Evolutionary conservation across 257 asterid species (phyloP).

Genomic region (Haberlea rhodopensis): DNA sequence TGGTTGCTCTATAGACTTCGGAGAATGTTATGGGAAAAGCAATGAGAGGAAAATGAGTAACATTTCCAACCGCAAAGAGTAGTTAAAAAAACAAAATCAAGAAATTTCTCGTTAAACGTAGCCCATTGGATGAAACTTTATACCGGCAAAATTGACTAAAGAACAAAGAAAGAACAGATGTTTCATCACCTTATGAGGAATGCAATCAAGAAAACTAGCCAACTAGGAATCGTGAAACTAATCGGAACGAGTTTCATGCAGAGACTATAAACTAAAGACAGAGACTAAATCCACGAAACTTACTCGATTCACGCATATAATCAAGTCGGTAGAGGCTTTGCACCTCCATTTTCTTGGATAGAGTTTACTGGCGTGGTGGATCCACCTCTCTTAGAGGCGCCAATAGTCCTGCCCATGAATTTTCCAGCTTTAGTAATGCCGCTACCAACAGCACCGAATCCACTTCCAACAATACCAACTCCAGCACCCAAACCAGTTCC

Average conservation of each 20-base stretch:
- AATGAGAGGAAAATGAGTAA: too few relatives aligned
- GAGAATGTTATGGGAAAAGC: too few relatives aligned
- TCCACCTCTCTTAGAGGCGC: slow-evolving; percentile 58
- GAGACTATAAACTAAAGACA: not conserved
- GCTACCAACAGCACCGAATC: slow-evolving; percentile 78
- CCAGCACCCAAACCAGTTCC: slow-evolving; percentile 80
- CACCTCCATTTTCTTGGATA: slow-evolving; percentile 71
- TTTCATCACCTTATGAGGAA: not conserved
- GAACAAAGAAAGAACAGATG: slow-evolving; percentile 4
- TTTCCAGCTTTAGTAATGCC: slow-evolving; percentile 88
- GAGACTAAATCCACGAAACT: slow-evolving; percentile 8
- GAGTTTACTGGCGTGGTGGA: slow-evolving; percentile 65
- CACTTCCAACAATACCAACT: slow-evolving; percentile 71
- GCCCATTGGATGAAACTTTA: slow-evolving; percentile 22
- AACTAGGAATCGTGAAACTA: slow-evolving; percentile 7
- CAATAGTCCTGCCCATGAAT: slow-evolving; percentile 82
- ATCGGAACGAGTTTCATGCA: slow-evolving; percentile 26
- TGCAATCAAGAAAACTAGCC: slow-evolving; percentile 12
- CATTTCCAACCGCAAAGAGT: too few relatives aligned
- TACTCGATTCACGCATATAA: slow-evolving; percentile 20
- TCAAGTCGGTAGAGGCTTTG: slow-evolving; percentile 48
- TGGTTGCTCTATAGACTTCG: too few relatives aligned
- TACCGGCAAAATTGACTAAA: slow-evolving; percentile 20
- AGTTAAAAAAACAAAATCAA: too few relatives aligned
- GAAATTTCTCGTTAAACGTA: not conserved